Percentiles rank a stretch among this genome's conserved stretches.
These are phyloP conservation scores for Durusdinium trenchii DNA, from an alignment of 73 alveolate species.

Conservation along the genomic window DNA sequence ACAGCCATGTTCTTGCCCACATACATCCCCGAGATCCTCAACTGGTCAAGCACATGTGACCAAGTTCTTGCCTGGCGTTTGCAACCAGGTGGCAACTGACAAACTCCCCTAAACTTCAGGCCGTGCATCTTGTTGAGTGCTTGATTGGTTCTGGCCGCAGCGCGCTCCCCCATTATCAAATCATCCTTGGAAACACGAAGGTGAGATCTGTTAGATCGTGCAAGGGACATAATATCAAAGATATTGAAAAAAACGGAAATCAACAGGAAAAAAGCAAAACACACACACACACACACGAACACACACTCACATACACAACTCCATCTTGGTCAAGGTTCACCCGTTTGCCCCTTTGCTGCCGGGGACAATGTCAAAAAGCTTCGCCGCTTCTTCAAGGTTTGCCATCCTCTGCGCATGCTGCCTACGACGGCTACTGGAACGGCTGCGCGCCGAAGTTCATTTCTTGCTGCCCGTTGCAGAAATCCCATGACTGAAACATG, in stretches of 20 bases:
- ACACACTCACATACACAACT: background rate
- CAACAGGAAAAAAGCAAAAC: background rate
- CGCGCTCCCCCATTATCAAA: slow-evolving; percentile 66
- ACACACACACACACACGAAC: background rate
- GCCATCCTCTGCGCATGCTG: background rate
- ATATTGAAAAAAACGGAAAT: background rate
- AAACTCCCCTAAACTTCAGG: background rate
- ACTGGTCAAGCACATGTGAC: background rate
- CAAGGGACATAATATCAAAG: too few relatives aligned
- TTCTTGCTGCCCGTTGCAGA: too few relatives aligned
- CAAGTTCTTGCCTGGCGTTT: background rate
- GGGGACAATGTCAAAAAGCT: background rate
- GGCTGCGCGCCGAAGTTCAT: too few relatives aligned
- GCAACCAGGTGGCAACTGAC: background rate
- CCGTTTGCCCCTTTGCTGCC: slow-evolving; percentile 2
- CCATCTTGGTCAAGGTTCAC: background rate
- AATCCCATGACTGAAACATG: too few relatives aligned
- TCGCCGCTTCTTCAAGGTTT: background rate
- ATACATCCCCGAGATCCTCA: slow-evolving; percentile 71
- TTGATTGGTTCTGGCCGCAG: slow-evolving; percentile 48
- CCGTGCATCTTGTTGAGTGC: slow-evolving; percentile 43
- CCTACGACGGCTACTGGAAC: background rate
- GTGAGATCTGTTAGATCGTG: background rate
- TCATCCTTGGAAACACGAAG: slow-evolving; percentile 52
- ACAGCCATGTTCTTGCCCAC: slow-evolving; percentile 66